Percentiles rank a stretch among this genome's conserved stretches.
These are phyloP conservation scores for Yamadazyma aaseri DNA, from an alignment of 1,139 yeast genomes.

Conservation along the genomic window DNA sequence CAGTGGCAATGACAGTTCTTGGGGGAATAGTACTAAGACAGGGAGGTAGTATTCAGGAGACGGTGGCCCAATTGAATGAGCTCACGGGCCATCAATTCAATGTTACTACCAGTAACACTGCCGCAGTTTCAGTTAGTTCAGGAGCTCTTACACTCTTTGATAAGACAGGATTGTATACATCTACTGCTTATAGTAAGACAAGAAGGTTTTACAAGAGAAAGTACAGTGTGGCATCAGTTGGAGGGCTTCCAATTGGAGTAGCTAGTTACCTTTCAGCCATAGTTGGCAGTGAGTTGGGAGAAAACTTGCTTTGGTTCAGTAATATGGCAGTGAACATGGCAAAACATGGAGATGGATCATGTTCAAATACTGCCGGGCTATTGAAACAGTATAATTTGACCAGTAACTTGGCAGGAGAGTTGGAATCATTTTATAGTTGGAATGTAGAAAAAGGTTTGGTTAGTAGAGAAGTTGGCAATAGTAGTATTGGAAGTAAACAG, in stretches of 20 bases:
- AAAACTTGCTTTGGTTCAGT: slow-evolving; percentile 10
- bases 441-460: background rate
- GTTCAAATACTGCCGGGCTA: slow-evolving; percentile 10
- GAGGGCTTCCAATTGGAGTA: slow-evolving; percentile 2
- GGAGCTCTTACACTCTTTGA: slow-evolving; percentile 7
- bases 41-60: slow-evolving; percentile 1
- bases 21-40: slow-evolving; percentile 7
- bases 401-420: background rate
- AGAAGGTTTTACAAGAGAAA: slow-evolving; percentile 4
- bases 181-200: background rate
- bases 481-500: slow-evolving; percentile 2
- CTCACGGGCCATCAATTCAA: slow-evolving; percentile 4
- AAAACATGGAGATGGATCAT: slow-evolving; percentile 11
- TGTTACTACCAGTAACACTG: slow-evolving; percentile 4
- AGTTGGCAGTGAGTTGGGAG: slow-evolving; percentile 8
- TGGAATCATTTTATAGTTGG: background rate
- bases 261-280: slow-evolving; percentile 6
- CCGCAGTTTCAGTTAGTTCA: slow-evolving; percentile 6
- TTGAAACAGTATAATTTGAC: slow-evolving; percentile 13
- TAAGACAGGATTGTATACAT: slow-evolving; percentile 3
- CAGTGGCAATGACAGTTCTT: slow-evolving; percentile 4
- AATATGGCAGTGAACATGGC: slow-evolving; percentile 8
- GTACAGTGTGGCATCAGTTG: background rate
- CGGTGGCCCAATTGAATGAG: slow-evolving; percentile 6
- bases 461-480: background rate